A percentile compares a stretch with the other conserved stretches of the same genome.
Evolutionary conservation across 306 rosid species (phyloP).

Genomic region (Astragalus glycyphyllos): DNA sequence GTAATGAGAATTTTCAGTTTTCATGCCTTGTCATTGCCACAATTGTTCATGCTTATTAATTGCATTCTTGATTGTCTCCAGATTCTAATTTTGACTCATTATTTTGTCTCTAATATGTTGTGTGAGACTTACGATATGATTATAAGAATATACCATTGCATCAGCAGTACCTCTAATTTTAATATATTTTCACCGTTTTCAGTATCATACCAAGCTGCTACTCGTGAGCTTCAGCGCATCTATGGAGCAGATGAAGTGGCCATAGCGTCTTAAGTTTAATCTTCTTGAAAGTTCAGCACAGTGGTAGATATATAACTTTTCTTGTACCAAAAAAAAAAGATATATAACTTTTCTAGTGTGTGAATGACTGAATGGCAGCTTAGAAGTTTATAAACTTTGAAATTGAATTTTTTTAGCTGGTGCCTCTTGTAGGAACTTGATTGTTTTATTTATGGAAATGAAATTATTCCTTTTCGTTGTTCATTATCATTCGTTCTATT

Average conservation of each 20-base stretch:
- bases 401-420: slow-evolving; percentile 43
- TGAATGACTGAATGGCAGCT: slow-evolving; percentile 46
- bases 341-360: slow-evolving; percentile 52
- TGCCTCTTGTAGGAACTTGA: slow-evolving; percentile 51
- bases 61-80: background rate
- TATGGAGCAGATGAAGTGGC: slow-evolving; percentile 82
- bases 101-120: too few species aligned
- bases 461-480: slow-evolving; percentile 38
- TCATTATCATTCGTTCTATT: slow-evolving; percentile 27
- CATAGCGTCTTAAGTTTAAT: slow-evolving; percentile 62
- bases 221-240: slow-evolving; percentile 95
- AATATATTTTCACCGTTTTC: slow-evolving; percentile 27
- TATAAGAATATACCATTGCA: too few species aligned
- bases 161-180: background rate
- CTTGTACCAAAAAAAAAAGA: too few species aligned
- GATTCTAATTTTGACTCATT: too few species aligned
- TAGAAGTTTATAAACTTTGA: slow-evolving; percentile 45
- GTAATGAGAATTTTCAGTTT: slow-evolving; percentile 48
- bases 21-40: slow-evolving; percentile 19
- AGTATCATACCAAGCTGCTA: slow-evolving; percentile 97
- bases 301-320: slow-evolving; percentile 54
- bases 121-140: too few species aligned
- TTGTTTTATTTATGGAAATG: slow-evolving; percentile 35
- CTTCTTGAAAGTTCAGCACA: slow-evolving; percentile 35
- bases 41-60: slow-evolving; percentile 6